Evolutionary conservation across 1,284 basidiomycete species (phyloP), one percentile per base, ranked within the genome.

Genomic region (Leccinum angustisporum): DNA sequence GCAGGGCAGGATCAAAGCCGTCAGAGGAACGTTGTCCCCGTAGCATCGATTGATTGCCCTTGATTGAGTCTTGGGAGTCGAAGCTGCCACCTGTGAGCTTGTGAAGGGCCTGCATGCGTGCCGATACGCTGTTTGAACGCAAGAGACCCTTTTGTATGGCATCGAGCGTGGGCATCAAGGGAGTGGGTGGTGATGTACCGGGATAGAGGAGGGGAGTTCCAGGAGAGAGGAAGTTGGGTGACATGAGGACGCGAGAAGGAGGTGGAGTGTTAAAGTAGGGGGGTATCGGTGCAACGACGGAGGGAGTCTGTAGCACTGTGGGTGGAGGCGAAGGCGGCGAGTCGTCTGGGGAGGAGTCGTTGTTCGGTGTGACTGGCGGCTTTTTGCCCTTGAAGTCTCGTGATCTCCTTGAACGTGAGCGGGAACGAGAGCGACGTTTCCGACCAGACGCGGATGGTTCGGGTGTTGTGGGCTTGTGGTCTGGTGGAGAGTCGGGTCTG

Each of bases 61-160:
- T 27, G 25, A 27, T n/a, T n/a, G 75, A 62, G 52, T 88, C 85
- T 25, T 66, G 70, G 10, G 67, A 63, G 64, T 86, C 81, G 5
- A 78, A 84, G 38, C 81, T 80, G 38, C 85, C 86, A 25, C 86
- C 86, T 1, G 86, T 90, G 56, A 92, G 78, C 70, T 91, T 91
- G 67, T 86, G 84, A 81, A 92, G 83, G 10, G 89, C 88, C 79
- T 87, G 81, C 72, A 86, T 84, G 57, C 85, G 83, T 27, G 85
- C 83, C 8, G 80, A 78, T 30, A 90, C 88, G 71, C 91, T 92
- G 70, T 92, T 92, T 4, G 90, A 92, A 18, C 91, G 86, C 71
- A 88, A 86, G 6, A 93, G 79, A 27, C 88, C 85, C 65, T 80
- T 82, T 72, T 84, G 86, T 56, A 92, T 75, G 27, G 87, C 87